Evolutionary conservation across 768 basidiomycete genomes (phyloP).

Genomic region (Russula olivacea): DNA sequence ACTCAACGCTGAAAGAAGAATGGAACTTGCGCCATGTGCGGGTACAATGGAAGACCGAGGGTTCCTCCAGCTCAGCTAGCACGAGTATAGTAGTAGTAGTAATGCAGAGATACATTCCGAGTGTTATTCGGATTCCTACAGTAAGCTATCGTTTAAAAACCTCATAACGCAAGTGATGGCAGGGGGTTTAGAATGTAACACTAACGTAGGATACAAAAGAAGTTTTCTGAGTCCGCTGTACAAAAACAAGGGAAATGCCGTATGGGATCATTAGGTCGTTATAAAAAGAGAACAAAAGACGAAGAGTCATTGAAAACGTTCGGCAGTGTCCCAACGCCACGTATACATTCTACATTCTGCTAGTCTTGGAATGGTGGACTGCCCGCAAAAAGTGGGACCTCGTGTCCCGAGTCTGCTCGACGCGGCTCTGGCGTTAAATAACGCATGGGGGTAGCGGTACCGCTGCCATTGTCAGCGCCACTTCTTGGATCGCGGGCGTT

Average conservation of each 20-base stretch:
- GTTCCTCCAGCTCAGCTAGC: neutral
- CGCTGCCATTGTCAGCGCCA: neutral
- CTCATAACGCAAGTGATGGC: neutral
- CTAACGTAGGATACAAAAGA: neutral
- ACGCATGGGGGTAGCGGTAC: neutral
- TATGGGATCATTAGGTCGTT: constrained; percentile 1
- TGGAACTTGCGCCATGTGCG: neutral
- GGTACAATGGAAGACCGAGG: neutral
- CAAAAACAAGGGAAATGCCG: neutral
- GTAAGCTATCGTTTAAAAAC: neutral
- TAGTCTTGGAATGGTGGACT: constrained; percentile 11
- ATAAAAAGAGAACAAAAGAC: constrained; percentile 10
- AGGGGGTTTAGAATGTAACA: neutral
- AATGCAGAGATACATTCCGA: neutral
- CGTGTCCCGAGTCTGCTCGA: constrained; percentile 13
- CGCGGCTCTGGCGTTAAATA: constrained; percentile 10
- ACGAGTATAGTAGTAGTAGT: constrained; percentile 14
- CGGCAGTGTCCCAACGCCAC: neutral
- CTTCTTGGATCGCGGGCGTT: neutral
- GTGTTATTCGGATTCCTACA: constrained; percentile 2
- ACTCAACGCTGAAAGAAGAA: neutral
- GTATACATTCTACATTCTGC: neutral
- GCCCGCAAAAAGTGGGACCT: constrained; percentile 19
- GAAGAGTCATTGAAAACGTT: neutral
- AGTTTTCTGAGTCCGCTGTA: neutral